phyloP scores from a whole-genome alignment of 805 yeast species.

The Ascoidea asiatica region DNA sequence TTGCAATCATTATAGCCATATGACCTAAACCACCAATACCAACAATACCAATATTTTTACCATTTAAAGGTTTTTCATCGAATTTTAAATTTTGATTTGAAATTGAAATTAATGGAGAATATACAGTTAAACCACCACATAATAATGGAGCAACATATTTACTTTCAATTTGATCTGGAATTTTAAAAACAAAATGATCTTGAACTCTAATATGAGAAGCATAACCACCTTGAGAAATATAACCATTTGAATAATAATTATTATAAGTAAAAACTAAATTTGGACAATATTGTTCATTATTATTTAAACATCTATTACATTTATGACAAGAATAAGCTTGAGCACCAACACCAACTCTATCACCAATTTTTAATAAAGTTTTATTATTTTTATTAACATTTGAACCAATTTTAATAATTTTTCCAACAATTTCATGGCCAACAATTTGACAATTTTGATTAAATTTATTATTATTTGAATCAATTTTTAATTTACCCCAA shows the following conservation, averaged over 20 bases:
- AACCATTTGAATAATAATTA: slow-evolving; percentile 28
- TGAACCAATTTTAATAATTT: slow-evolving; percentile 44
- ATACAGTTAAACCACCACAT: slow-evolving; percentile 45
- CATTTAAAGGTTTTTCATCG: too few species aligned
- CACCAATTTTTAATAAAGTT: slow-evolving; percentile 53
- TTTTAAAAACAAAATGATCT: slow-evolving; percentile 30
- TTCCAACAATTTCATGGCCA: slow-evolving; percentile 59
- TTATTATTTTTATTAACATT: slow-evolving; percentile 29
- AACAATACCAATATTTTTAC: slow-evolving; percentile 35
- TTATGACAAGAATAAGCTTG: slow-evolving; percentile 44
- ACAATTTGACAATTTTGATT: slow-evolving; percentile 21
- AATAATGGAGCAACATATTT: slow-evolving; percentile 36
- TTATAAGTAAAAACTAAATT: slow-evolving; percentile 37
- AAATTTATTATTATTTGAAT: too few species aligned
- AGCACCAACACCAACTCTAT: slow-evolving; percentile 75
- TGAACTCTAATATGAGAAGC: slow-evolving; percentile 32
- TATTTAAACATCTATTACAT: slow-evolving; percentile 45
- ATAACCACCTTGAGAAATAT: slow-evolving; percentile 38
- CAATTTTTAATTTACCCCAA: too few species aligned
- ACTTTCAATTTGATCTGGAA: slow-evolving; percentile 31
- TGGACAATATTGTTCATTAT: slow-evolving; percentile 44
- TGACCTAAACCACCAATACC: slow-evolving; percentile 49
- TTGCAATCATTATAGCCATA: slow-evolving; percentile 39
- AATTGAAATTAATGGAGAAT: slow-evolving; percentile 30
- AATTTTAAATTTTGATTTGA: too few species aligned